Evolutionary conservation across 2,329 filamentous ascomycete genomes (phyloP).

Genomic region (Penicillium corylophilum): DNA sequence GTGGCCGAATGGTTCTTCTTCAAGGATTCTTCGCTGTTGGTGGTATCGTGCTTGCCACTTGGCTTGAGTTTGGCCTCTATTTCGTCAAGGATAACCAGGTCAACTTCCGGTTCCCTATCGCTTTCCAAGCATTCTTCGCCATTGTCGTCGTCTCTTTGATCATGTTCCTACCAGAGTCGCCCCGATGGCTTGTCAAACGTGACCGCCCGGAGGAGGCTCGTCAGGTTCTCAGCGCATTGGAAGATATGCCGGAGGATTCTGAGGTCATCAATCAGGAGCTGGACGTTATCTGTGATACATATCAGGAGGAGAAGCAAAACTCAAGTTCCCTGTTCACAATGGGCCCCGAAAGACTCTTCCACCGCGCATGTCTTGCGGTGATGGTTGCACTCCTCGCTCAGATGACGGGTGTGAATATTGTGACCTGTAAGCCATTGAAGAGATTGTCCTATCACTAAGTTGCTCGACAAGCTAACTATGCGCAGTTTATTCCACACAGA

Average conservation of each 20-base stretch:
- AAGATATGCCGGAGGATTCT: neutral
- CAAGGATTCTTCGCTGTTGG: neutral
- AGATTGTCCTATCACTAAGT: too few species aligned
- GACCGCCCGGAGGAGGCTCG: neutral
- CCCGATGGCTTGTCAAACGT: neutral
- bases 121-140: neutral
- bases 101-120: neutral
- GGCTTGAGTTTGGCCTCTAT: neutral
- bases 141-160: neutral
- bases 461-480: too few species aligned
- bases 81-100: neutral
- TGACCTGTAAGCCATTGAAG: neutral
- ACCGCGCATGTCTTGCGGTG: neutral
- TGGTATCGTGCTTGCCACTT: neutral
- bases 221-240: neutral
- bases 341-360: neutral
- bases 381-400: neutral
- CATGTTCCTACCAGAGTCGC: neutral
- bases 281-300: neutral
- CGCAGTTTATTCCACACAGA: slow-evolving; percentile 26
- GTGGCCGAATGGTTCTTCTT: neutral
- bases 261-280: neutral
- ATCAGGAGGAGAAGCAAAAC: neutral
- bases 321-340: neutral
- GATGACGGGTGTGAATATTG: neutral